Conservation (phyloP, 768 basidiomycete genomes). For the Phanerochaete sordida region DNA sequence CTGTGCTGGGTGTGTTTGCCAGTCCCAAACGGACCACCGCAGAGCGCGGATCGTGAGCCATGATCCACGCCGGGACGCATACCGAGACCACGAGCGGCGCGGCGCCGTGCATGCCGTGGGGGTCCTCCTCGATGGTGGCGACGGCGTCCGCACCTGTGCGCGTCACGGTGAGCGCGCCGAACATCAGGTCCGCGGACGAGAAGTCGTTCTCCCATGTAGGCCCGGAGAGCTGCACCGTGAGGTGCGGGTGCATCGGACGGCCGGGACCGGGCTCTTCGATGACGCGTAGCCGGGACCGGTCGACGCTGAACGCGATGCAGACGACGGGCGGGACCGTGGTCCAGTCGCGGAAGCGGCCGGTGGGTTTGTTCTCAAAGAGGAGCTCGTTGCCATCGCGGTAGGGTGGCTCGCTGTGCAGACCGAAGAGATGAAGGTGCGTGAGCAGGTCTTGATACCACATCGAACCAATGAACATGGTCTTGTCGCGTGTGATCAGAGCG, state of each 20-base stretch:
- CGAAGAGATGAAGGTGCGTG: constrained; percentile 38
- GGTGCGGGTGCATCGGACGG: constrained; percentile 21
- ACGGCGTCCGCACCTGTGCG: constrained; percentile 10
- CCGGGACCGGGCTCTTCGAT: constrained; percentile 27
- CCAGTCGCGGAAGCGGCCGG: constrained; percentile 19
- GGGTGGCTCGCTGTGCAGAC: too few relatives aligned
- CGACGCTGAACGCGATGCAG: constrained; percentile 33
- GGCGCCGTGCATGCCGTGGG: constrained; percentile 12
- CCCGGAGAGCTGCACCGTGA: constrained; percentile 24
- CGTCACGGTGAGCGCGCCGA: constrained; percentile 12
- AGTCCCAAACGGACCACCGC: neutral
- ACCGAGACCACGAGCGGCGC: constrained; percentile 17
- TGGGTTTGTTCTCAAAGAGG: neutral
- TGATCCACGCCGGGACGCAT: constrained; percentile 24
- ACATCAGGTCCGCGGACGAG: constrained; percentile 21
- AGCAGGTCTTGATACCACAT: constrained; percentile 45
- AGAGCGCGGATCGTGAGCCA: constrained; percentile 14
- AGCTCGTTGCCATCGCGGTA: neutral
- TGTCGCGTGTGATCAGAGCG: constrained; percentile 22
- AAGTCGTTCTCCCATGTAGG: constrained; percentile 21
- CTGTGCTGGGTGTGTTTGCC: neutral
- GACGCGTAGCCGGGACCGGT: constrained; percentile 25
- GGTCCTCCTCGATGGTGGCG: constrained; percentile 16
- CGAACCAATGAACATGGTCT: constrained; percentile 22
- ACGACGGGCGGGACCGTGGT: constrained; percentile 34